Evolutionary conservation across 2,329 filamentous ascomycete genomes (phyloP).

Genomic region (Blumeria graminis): DNA sequence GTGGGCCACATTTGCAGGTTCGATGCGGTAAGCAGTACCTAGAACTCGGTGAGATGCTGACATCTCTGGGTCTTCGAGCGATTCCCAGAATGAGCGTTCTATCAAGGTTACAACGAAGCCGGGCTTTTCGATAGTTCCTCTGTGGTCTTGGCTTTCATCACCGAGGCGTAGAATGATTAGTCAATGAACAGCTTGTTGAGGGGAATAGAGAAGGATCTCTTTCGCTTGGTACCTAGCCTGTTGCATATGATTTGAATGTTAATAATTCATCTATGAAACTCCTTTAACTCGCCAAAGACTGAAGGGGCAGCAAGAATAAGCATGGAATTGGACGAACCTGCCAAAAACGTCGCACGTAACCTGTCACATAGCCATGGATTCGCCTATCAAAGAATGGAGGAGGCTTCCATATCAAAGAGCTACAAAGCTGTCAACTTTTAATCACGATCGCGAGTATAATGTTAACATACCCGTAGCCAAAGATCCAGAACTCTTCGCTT

Average conservation of each 20-base stretch:
- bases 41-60: conserved; percentile 47
- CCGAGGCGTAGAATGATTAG: conserved; percentile 4
- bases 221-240: conserved; percentile 13
- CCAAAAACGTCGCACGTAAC: conserved; percentile 87
- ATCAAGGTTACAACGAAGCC: conserved; percentile 89
- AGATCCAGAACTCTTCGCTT: too few species aligned
- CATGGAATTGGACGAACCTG: too few species aligned
- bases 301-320: too few species aligned
- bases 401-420: conserved; percentile 94
- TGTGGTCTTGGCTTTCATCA: conserved; percentile 57
- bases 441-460: too few species aligned
- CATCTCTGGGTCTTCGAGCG: conserved; percentile 40
- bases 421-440: conserved; percentile 15
- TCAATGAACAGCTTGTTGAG: not conserved
- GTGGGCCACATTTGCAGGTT: conserved; percentile 43
- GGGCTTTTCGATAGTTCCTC: conserved; percentile 67
- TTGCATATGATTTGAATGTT: conserved; percentile 4
- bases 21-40: conserved; percentile 82
- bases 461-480: too few species aligned
- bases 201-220: not conserved
- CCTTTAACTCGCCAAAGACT: too few species aligned
- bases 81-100: conserved; percentile 59
- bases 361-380: conserved; percentile 71
- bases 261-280: not conserved
- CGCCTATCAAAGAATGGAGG: conserved; percentile 78